These are phyloP conservation scores for Protomyces arabidopsidicola DNA, from an alignment of 1,139 yeast genomes.

Conservation along the genomic window DNA sequence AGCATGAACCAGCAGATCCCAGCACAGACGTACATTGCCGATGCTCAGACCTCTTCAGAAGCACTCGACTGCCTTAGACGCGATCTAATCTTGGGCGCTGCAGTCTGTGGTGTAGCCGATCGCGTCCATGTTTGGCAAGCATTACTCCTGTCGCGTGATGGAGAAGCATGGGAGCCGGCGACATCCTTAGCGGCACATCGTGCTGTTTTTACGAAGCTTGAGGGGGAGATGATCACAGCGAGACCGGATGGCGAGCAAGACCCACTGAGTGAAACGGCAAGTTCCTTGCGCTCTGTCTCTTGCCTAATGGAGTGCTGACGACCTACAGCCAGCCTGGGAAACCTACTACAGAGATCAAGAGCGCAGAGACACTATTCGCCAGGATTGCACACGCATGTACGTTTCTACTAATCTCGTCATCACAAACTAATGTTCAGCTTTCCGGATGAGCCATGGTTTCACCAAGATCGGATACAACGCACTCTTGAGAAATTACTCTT, in stretches of 20 bases:
- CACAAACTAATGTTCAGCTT: conserved; percentile 32
- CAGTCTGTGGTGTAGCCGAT: conserved; percentile 1
- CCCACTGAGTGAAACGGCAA: conserved; percentile 10
- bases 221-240: neutral
- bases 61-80: conserved; percentile 17
- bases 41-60: conserved; percentile 1
- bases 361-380: conserved; percentile 36
- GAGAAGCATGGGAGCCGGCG: neutral
- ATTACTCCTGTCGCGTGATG: neutral
- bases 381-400: conserved; percentile 53
- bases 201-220: neutral
- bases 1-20: neutral
- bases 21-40: conserved; percentile 16
- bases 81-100: conserved; percentile 10
- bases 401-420: neutral
- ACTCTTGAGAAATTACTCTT: conserved; percentile 48
- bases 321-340: conserved; percentile 29
- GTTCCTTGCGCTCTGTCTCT: neutral
- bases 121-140: conserved; percentile 22
- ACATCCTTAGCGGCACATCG: neutral
- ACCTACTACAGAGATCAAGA: conserved; percentile 35
- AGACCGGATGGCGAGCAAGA: conserved; percentile 5
- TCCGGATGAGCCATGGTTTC: conserved; percentile 53
- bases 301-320: neutral
- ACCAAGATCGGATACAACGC: conserved; percentile 38